Conservation (phyloP, 2,329 filamentous ascomycete genomes). For the Sclerotinia spermophila region DNA sequence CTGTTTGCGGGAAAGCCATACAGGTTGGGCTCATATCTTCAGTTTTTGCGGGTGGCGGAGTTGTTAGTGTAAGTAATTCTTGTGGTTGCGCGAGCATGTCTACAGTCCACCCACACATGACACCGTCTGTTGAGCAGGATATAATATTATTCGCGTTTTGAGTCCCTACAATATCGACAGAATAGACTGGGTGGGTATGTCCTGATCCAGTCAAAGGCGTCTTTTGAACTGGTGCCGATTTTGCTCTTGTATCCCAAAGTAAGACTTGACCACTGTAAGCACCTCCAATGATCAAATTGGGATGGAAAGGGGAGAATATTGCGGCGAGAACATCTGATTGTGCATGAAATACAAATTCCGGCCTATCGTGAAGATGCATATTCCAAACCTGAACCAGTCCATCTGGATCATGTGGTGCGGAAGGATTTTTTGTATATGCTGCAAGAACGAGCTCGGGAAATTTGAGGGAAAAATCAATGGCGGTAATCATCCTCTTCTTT, state of each 20-base stretch:
- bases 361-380: conserved; percentile 85
- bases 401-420: conserved; percentile 88
- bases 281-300: conserved; percentile 91
- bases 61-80: conserved; percentile 83
- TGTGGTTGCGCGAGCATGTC: conserved; percentile 98
- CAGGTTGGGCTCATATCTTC: conserved; percentile 94
- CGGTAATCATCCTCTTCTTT: conserved; percentile 95
- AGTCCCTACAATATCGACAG: conserved; percentile 90
- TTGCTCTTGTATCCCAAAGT: conserved; percentile 92
- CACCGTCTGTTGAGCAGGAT: conserved; percentile 92
- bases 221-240: conserved; percentile 87
- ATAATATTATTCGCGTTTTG: conserved; percentile 99
- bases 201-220: conserved; percentile 92
- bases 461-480: conserved; percentile 92
- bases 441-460: conserved; percentile 90
- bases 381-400: conserved; percentile 98
- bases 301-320: conserved; percentile 98
- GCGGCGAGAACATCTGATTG: conserved; percentile 93
- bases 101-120: conserved; percentile 94
- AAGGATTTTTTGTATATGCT: conserved; percentile 95
- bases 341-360: conserved; percentile 95
- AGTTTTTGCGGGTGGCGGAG: conserved; percentile 80
- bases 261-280: conserved; percentile 96
- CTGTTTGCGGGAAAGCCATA: conserved; percentile 89
- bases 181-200: conserved; percentile 95